Percentiles rank a stretch among this genome's conserved stretches.
phyloP scores from a whole-genome alignment of 2,329 filamentous ascomycete species.

The Colletotrichum higginsianum region DNA sequence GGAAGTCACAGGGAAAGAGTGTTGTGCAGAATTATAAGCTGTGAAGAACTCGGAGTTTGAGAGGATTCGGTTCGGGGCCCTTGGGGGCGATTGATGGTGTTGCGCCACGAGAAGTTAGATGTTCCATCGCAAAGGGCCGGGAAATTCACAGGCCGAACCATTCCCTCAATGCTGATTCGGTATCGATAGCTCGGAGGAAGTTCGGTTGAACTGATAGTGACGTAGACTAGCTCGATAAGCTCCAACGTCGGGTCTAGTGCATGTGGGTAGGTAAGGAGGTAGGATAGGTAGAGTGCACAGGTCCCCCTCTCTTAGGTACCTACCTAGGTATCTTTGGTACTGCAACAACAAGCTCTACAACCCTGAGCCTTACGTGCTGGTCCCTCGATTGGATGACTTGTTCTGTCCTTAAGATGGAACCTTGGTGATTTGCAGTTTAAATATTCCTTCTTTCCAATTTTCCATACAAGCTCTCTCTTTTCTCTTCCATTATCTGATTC shows the following conservation, averaged over 20 bases:
- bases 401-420: background rate
- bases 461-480: background rate
- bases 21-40: background rate
- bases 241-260: background rate
- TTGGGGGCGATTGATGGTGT: slow-evolving; percentile 14
- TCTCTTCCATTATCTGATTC: background rate
- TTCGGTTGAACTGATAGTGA: slow-evolving; percentile 40
- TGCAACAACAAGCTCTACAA: slow-evolving; percentile 24
- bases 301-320: background rate
- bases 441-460: background rate
- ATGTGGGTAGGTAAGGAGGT: background rate
- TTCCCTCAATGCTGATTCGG: slow-evolving; percentile 25
- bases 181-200: slow-evolving; percentile 36
- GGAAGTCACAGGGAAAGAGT: background rate
- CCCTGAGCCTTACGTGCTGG: background rate
- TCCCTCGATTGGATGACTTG: background rate
- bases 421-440: background rate
- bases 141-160: slow-evolving; percentile 27
- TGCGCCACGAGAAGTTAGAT: slow-evolving; percentile 27
- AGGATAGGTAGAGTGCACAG: too few species aligned
- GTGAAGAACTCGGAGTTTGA: background rate
- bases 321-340: background rate
- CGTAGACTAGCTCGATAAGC: slow-evolving; percentile 27
- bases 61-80: background rate
- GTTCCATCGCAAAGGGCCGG: slow-evolving; percentile 28